Base-by-base conservation (phyloP, 2,329 filamentous ascomycete species). In the Trichoderma sp. region DNA sequence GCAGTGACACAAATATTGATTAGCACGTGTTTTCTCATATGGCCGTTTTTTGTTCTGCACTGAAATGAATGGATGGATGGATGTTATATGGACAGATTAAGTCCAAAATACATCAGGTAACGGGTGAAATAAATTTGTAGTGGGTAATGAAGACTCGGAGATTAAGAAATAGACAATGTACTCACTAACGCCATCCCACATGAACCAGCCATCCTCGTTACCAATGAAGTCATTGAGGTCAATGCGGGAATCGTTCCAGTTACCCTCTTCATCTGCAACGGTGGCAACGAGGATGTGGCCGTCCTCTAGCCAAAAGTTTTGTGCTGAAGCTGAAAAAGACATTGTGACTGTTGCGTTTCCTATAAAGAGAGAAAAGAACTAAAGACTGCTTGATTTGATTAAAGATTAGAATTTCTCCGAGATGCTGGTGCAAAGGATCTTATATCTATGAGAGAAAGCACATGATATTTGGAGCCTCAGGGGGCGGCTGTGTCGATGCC, bases 121-220 rank as follows among this genome's bases (percentile, higher is more conserved):
- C 6, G 20, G n/a, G 47, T 23, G 47, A 23, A 53, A 53, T 20
- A 6, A 20, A 53, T 6, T 20, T 20, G 8, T 20, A 23, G n/a
- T 13, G 3, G 9, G 11, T 23, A 13, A 53, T 53, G 47, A 53
- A 53, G 47, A 23, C 1, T 53, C 39, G 39, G 39, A 23, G n/a
- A 23, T 6, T 7, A 53, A 50, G 20, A 53, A 53, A 23, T n/a
- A 47, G 20, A 20, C 11, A n/a, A 2, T 23, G 13, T 20, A 74
- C 73, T 53, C 61, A 74, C 73, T 71, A 4, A 53, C 73, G 9
- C 73, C 73, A n/a, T 66, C 71, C 73, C 73, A 74, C 20, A 53
- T 43, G 39, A 74, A 74, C 61, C 66, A 74, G 4, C 73, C 73
- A 39, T 74, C 71, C 6, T 58, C 34, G 17, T 74, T 74, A 28